Base-by-base conservation (phyloP, 352 stramenopile species). In the Globisporangium carolinianum region DNA sequence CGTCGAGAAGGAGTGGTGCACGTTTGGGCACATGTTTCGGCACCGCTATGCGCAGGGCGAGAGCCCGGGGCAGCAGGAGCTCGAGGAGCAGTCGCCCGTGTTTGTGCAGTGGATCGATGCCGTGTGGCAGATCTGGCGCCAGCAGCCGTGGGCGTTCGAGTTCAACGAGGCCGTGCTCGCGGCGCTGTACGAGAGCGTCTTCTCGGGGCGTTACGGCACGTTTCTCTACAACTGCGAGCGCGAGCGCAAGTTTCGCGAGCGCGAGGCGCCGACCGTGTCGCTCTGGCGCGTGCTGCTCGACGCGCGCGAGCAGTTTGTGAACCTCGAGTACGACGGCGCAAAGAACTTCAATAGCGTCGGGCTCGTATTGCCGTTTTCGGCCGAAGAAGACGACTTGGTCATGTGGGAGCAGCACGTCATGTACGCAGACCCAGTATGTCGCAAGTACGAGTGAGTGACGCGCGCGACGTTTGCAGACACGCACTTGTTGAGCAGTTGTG, bases 21-120 rank as follows among this genome's bases (percentile, higher is more conserved):
- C 87, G 9, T 99, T 99, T 71, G 98, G 98, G 0, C 97, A 99
- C 81, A 96, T 98, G 55, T 99, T 99, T 66, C 94, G 98, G 42
- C 86, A 86, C n/a, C 83, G 97, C 7, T 98, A 91, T 65, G 95
- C 89, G 4, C 96, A 99, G 65, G 95, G 96, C n/a, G 89, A 98
- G 72, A 79, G 86, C 11, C 91, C 89, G 5, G 87, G 89, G 7
- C 89, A 96, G 46, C 85, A 95, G 64, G 94, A 98, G 61, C 84
- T 99, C 37, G 94, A 98, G 60, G 93, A 99, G 68, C 86, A 98
- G 53, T 98, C 96, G 47, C 97, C 97, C 1, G 96, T 99, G 36
- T 99, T 99, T 72, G 68, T 99, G 24, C 97, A 99, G 73, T 99
- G 98, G 80, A 65, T 99, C 38, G 97, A 99, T 82, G 96, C 91